These are phyloP conservation scores for Alternaria conjuncta DNA, from an alignment of 2,329 filamentous ascomycete species.

Conservation along the genomic window DNA sequence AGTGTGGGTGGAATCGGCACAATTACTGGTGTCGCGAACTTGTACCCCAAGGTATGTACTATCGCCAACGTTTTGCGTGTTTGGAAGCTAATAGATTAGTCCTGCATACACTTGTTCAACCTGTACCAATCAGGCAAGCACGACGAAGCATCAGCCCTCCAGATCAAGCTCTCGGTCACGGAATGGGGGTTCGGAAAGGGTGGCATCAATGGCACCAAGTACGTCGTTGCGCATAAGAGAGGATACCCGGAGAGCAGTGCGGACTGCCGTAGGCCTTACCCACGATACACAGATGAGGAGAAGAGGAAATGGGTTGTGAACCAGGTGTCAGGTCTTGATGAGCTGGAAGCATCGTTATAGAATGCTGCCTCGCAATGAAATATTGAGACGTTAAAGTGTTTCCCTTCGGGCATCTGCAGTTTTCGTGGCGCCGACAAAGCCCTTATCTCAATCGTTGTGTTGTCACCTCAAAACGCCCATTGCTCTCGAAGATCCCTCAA, in stretches of 20 bases:
- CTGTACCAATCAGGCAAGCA: conserved; percentile 57
- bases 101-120: conserved; percentile 57
- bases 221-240: conserved; percentile 61
- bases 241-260: conserved; percentile 61
- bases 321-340: conserved; percentile 42
- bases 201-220: conserved; percentile 68
- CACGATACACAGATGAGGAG: conserved; percentile 54
- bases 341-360: conserved; percentile 36
- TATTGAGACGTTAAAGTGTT: not conserved
- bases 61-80: not conserved
- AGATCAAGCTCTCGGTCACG: conserved; percentile 59
- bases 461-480: conserved; percentile 14
- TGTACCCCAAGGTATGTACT: conserved; percentile 59
- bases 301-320: conserved; percentile 56
- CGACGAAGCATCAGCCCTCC: conserved; percentile 57
- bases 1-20: conserved; percentile 65
- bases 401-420: not conserved
- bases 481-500: conserved; percentile 33
- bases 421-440: not conserved
- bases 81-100: conserved; percentile 19
- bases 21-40: conserved; percentile 68
- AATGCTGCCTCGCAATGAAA: not conserved
- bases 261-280: conserved; percentile 63
- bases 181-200: conserved; percentile 65
- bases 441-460: not conserved